phyloP scores from a whole-genome alignment of 2,329 filamentous ascomycete species.

The Trichoderma gracile region DNA sequence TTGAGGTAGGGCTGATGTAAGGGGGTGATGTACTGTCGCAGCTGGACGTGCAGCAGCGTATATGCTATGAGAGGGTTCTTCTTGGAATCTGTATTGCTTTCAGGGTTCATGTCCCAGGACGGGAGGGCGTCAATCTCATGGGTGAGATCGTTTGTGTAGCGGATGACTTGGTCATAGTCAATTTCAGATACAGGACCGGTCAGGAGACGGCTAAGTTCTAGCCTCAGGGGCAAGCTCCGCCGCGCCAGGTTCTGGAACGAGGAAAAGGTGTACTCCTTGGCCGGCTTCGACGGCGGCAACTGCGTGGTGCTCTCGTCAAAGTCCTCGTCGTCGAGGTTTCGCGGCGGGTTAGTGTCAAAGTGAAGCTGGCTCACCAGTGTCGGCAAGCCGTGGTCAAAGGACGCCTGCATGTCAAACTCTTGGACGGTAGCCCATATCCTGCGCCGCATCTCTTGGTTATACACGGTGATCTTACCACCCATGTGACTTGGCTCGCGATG shows the following conservation, averaged over 20 bases:
- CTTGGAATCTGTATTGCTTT: slow-evolving; percentile 40
- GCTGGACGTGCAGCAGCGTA: slow-evolving; percentile 60
- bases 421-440: slow-evolving; percentile 63
- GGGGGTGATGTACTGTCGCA: slow-evolving; percentile 62
- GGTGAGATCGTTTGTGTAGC: slow-evolving; percentile 61
- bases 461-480: slow-evolving; percentile 56
- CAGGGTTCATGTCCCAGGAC: slow-evolving; percentile 51
- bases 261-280: slow-evolving; percentile 57
- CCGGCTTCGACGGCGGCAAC: slow-evolving; percentile 53
- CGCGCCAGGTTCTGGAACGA: slow-evolving; percentile 61
- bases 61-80: slow-evolving; percentile 61
- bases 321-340: slow-evolving; percentile 59
- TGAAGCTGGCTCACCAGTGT: slow-evolving; percentile 59
- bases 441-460: slow-evolving; percentile 63
- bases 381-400: slow-evolving; percentile 61
- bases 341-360: slow-evolving; percentile 56
- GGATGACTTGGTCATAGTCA: slow-evolving; percentile 63
- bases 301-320: slow-evolving; percentile 56
- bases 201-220: slow-evolving; percentile 58
- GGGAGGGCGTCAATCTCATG: slow-evolving; percentile 62
- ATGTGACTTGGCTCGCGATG: slow-evolving; percentile 61
- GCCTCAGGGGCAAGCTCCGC: slow-evolving; percentile 56
- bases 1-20: slow-evolving; percentile 63
- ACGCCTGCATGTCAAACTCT: slow-evolving; percentile 63
- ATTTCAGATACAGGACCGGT: slow-evolving; percentile 56